A percentile compares a stretch with the other conserved stretches of the same genome.
Conservation (phyloP, 768 basidiomycete genomes). For the Amanita thiersii region DNA sequence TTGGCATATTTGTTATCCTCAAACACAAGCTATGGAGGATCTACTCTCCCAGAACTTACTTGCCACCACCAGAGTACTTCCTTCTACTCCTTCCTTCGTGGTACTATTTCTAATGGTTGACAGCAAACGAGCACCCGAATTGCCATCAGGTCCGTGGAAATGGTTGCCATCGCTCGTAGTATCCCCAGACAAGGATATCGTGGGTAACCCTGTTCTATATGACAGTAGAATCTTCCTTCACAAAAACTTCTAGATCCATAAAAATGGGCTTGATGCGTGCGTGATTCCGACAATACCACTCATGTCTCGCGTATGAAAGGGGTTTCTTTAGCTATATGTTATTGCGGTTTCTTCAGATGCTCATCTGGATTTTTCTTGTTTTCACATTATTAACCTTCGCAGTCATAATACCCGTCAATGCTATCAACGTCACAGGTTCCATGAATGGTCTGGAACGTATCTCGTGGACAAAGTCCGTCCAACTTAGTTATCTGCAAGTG, state of each 20-base stretch:
- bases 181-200: constrained; percentile 36
- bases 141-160: constrained; percentile 37
- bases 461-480: constrained; percentile 42
- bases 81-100: not conserved
- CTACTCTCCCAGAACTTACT: constrained; percentile 53
- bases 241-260: constrained; percentile 31
- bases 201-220: constrained; percentile 16
- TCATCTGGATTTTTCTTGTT: constrained; percentile 47
- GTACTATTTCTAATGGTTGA: not conserved
- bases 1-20: constrained; percentile 49
- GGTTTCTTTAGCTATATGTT: constrained; percentile 37
- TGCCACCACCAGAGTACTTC: constrained; percentile 48
- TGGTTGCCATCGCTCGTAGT: constrained; percentile 42
- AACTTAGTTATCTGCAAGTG: no score
- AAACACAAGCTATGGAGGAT: constrained; percentile 49
- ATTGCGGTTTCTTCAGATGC: constrained; percentile 52
- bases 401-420: constrained; percentile 52
- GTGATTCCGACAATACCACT: constrained; percentile 21
- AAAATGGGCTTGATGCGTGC: constrained; percentile 64
- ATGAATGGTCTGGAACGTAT: constrained; percentile 32
- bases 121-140: constrained; percentile 35
- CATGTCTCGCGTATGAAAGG: not conserved
- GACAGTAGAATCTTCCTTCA: not conserved
- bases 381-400: constrained; percentile 54
- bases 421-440: constrained; percentile 29